These are phyloP conservation scores for Cystofilobasidium ferigula DNA, from an alignment of 768 basidiomycete genomes.

Conservation along the genomic window DNA sequence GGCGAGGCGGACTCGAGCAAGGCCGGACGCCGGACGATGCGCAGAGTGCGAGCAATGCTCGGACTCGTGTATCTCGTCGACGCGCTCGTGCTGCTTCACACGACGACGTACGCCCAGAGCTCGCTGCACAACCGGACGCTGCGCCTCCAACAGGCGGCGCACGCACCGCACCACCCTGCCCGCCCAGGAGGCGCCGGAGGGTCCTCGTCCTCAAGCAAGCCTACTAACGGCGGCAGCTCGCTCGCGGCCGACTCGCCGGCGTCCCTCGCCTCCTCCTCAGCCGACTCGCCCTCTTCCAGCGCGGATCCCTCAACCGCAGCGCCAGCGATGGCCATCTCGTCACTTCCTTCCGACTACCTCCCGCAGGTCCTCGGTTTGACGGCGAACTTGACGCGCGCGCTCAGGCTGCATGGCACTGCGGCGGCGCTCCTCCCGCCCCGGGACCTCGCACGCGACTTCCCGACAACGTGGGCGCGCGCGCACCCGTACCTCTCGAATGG, in stretches of 20 bases:
- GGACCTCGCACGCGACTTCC: constrained; percentile 8
- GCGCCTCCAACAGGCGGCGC: background rate
- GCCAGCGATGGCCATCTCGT: background rate
- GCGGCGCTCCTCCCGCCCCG: constrained; percentile 6
- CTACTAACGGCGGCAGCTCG: background rate
- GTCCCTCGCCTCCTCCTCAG: constrained; percentile 12
- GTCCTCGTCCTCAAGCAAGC: background rate
- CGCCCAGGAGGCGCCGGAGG: constrained; percentile 1
- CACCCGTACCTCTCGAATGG: background rate
- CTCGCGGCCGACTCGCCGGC: constrained; percentile 21
- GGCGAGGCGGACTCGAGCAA: constrained; percentile 10
- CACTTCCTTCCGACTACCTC: constrained; percentile 22
- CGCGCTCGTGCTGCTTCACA: constrained; percentile 23
- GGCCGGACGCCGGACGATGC: constrained; percentile 5
- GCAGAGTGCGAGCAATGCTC: constrained; percentile 5
- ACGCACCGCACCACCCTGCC: background rate
- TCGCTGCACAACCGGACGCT: constrained; percentile 19
- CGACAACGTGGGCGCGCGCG: constrained; percentile 4
- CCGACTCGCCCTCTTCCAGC: constrained; percentile 2
- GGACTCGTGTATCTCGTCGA: constrained; percentile 19
- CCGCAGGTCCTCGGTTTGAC: constrained; percentile 5
- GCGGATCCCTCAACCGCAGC: background rate
- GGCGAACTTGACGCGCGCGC: background rate
- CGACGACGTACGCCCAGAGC: constrained; percentile 15
- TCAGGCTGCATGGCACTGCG: constrained; percentile 7